These are phyloP conservation scores for Nakazawaea ishiwadae DNA, from an alignment of 805 yeast species.

Conservation along the genomic window DNA sequence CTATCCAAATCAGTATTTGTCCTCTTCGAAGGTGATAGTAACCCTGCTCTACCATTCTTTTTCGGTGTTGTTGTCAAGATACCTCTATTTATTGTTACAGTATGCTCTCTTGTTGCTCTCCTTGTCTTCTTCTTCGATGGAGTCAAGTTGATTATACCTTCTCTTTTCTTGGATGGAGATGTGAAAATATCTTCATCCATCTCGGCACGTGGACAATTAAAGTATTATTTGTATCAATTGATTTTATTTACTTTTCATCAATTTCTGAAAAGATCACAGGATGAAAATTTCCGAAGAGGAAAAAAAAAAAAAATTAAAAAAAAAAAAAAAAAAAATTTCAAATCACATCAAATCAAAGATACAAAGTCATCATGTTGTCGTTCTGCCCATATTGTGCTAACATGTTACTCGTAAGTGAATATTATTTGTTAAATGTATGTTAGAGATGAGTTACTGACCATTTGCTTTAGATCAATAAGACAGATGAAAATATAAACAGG, in stretches of 20 bases:
- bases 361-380: conserved; percentile 58
- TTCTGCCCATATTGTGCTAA: conserved; percentile 95
- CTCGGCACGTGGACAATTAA: too few species aligned
- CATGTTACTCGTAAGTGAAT: conserved; percentile 67
- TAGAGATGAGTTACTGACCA: conserved; percentile 8
- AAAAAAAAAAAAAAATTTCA: conserved; percentile 2
- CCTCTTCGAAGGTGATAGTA: conserved; percentile 39
- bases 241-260: too few species aligned
- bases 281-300: conserved; percentile 13
- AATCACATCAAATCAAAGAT: background rate
- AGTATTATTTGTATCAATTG: too few species aligned
- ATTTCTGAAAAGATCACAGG: too few species aligned
- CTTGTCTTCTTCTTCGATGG: conserved; percentile 17
- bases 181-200: conserved; percentile 19
- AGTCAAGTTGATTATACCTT: conserved; percentile 19
- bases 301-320: conserved; percentile 16
- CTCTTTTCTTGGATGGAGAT: conserved; percentile 23
- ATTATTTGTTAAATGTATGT: too few species aligned
- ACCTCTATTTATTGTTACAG: conserved; percentile 18
- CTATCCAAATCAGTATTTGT: conserved; percentile 33
- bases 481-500: conserved; percentile 52
- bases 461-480: conserved; percentile 43
- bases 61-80: conserved; percentile 21
- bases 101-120: conserved; percentile 3
- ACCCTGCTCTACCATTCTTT: conserved; percentile 38